A percentile compares a stretch with the other conserved stretches of the same genome.
phyloP scores from a whole-genome alignment of 345 rosid species.

The Viola odorata region DNA sequence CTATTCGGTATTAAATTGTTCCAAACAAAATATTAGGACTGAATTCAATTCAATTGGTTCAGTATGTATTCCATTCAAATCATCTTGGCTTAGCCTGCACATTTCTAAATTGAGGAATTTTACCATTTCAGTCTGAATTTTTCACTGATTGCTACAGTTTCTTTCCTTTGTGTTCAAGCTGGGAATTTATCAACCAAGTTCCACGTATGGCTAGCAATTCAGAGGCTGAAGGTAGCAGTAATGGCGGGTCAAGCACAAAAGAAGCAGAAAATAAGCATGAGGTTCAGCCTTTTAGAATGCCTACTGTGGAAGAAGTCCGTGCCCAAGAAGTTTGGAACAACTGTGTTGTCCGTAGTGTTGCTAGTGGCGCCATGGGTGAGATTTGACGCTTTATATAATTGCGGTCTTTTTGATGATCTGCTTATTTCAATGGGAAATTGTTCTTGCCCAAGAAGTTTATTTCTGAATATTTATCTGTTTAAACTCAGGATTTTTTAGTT shows the following conservation, averaged over 20 bases:
- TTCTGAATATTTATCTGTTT: no score
- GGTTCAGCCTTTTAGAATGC: slow-evolving; percentile 66
- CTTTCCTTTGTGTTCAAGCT: neutral
- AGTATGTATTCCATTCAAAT: neutral
- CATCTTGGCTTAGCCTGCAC: neutral
- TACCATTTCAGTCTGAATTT: no score
- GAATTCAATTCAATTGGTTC: no score
- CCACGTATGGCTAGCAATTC: slow-evolving; percentile 25
- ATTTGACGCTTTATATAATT: neutral
- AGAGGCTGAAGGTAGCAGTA: slow-evolving; percentile 20
- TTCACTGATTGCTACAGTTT: neutral
- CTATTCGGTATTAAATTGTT: no score
- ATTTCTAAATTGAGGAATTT: neutral
- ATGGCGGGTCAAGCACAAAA: slow-evolving; percentile 26
- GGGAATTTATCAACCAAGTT: neutral
- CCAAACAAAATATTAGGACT: no score
- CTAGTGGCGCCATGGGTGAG: slow-evolving; percentile 88
- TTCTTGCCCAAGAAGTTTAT: no score
- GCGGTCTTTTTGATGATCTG: no score
- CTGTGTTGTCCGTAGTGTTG: slow-evolving; percentile 72
- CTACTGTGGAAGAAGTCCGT: slow-evolving; percentile 70
- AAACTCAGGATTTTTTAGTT: no score
- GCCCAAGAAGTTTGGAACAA: slow-evolving; percentile 95
- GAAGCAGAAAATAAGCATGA: slow-evolving; percentile 38
- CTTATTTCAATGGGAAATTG: no score